Evolutionary conservation across 2,329 filamentous ascomycete genomes (phyloP).

Genomic region (Pseudofabraea citricarpa): DNA sequence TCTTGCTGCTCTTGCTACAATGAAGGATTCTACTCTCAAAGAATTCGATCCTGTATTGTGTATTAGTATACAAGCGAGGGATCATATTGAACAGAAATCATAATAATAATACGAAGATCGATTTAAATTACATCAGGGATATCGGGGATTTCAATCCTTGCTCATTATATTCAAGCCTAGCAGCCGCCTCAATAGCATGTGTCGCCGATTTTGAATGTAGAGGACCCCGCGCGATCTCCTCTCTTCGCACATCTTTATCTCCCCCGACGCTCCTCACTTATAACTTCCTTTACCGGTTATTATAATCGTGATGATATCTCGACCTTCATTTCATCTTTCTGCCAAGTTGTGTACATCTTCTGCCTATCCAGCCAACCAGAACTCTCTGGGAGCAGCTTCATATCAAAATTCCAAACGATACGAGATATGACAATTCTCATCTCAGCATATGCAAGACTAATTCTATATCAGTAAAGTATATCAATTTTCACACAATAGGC

Average conservation of each 20-base stretch:
- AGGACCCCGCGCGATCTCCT: too few species aligned
- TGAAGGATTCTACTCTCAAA: conserved; percentile 66
- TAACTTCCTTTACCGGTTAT: too few species aligned
- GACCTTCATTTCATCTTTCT: not conserved
- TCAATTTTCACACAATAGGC: too few species aligned
- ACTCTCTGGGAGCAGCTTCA: not conserved
- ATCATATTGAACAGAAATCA: conserved; percentile 47
- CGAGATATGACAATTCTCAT: not conserved
- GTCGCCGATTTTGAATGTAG: too few species aligned
- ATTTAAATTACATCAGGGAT: too few species aligned
- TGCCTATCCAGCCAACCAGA: not conserved
- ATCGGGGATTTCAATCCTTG: too few species aligned
- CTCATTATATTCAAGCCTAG: too few species aligned
- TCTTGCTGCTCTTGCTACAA: conserved; percentile 70
- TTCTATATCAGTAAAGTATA: not conserved
- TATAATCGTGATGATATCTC: not conserved
- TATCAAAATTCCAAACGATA: not conserved
- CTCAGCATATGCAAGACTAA: not conserved
- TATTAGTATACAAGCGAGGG: conserved; percentile 57
- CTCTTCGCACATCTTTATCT: too few species aligned
- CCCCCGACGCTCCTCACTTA: too few species aligned
- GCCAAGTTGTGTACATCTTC: not conserved
- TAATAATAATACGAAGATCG: too few species aligned
- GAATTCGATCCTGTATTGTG: conserved; percentile 72
- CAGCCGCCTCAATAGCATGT: too few species aligned